Conservation (phyloP, 2,329 filamentous ascomycete genomes). For the Cladosporium phlei region DNA sequence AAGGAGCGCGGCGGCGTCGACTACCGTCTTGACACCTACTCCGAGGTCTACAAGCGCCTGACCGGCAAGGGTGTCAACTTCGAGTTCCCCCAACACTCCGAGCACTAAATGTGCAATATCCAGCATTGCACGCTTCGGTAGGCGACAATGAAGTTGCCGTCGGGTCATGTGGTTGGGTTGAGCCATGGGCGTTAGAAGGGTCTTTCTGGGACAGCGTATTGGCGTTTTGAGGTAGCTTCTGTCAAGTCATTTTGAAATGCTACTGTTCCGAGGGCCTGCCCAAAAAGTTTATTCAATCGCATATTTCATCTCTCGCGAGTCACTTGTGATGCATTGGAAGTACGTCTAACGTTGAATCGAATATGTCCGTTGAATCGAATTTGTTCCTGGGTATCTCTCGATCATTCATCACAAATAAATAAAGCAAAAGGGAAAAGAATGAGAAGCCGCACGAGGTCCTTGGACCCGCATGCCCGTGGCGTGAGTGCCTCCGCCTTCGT, state of each 20-base stretch:
- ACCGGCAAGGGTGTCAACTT: constrained; percentile 96
- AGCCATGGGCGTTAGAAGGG: constrained; percentile 7
- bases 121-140: constrained; percentile 10
- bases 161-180: constrained; percentile 5
- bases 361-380: neutral
- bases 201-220: constrained; percentile 12
- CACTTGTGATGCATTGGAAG: too few relatives aligned
- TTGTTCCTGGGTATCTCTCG: constrained; percentile 14
- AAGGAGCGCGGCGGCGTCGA: constrained; percentile 99
- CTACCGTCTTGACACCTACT: constrained; percentile 99
- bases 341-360: too few relatives aligned
- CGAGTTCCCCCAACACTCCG: constrained; percentile 90
- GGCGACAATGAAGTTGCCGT: constrained; percentile 11
- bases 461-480: neutral
- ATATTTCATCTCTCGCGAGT: neutral
- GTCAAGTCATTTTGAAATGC: constrained; percentile 14
- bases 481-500: too few relatives aligned
- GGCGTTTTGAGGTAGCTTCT: constrained; percentile 14
- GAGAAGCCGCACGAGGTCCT: neutral
- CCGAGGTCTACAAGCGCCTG: constrained; percentile 97
- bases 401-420: constrained; percentile 1
- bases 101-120: constrained; percentile 62
- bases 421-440: neutral
- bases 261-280: constrained; percentile 14
- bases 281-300: neutral